These are phyloP conservation scores for Botrytis tulipae DNA, from an alignment of 2,329 filamentous ascomycete genomes.

Conservation along the genomic window DNA sequence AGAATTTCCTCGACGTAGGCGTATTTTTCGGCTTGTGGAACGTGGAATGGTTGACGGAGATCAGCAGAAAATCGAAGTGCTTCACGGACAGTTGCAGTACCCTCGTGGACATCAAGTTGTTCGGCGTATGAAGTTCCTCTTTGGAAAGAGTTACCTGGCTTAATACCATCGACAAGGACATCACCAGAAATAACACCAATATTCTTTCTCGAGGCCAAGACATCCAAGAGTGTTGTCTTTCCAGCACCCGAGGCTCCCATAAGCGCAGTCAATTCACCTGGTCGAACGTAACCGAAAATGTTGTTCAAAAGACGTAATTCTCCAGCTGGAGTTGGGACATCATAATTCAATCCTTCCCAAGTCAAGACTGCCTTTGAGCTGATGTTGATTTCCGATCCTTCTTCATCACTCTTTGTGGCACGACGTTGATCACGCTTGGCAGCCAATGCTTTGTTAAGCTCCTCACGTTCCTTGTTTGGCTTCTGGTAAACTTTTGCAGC, in stretches of 20 bases:
- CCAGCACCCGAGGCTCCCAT: constrained; percentile 64
- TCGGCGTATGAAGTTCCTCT: constrained; percentile 64
- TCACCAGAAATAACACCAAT: constrained; percentile 63
- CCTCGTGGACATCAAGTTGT: constrained; percentile 63
- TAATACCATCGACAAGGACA: constrained; percentile 59
- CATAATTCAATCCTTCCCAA: constrained; percentile 83
- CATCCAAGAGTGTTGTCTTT: constrained; percentile 65
- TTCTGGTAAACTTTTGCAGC: constrained; percentile 74
- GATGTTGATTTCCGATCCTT: constrained; percentile 51
- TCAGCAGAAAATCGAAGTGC: constrained; percentile 65
- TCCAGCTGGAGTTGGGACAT: constrained; percentile 53
- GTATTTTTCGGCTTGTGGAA: constrained; percentile 58
- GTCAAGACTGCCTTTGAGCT: constrained; percentile 69
- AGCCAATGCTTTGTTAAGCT: constrained; percentile 61
- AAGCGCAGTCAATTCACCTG: constrained; percentile 59
- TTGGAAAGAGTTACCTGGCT: constrained; percentile 59
- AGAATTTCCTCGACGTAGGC: constrained; percentile 66
- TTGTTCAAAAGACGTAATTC: constrained; percentile 53
- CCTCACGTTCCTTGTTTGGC: constrained; percentile 64
- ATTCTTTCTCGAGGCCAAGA: constrained; percentile 61
- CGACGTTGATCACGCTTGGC: constrained; percentile 58
- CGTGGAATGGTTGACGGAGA: constrained; percentile 59
- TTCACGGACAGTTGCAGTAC: constrained; percentile 62
- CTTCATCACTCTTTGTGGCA: constrained; percentile 45
- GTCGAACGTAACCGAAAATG: constrained; percentile 60